Conservation (phyloP, 768 basidiomycete genomes). For the Boletus rubroflammeus region DNA sequence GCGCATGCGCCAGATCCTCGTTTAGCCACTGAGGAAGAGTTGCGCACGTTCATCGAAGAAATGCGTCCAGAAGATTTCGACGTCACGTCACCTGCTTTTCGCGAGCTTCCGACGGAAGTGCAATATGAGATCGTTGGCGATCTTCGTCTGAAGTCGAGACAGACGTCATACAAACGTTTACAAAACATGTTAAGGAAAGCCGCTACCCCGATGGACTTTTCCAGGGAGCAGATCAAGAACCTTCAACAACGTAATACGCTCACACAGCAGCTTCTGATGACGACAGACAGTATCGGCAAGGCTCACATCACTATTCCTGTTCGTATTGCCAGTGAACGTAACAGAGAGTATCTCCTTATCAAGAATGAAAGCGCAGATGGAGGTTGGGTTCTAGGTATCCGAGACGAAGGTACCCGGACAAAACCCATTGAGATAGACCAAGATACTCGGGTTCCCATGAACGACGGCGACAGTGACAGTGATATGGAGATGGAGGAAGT, state of each 20-base stretch:
- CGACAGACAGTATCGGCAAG: constrained; percentile 90
- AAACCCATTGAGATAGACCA: constrained; percentile 87
- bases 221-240: constrained; percentile 91
- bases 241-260: constrained; percentile 84
- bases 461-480: constrained; percentile 44
- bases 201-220: constrained; percentile 88
- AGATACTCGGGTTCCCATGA: constrained; percentile 39
- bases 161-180: constrained; percentile 87
- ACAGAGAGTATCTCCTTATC: constrained; percentile 90
- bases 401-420: constrained; percentile 77
- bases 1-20: constrained; percentile 77
- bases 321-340: constrained; percentile 91
- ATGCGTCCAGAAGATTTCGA: constrained; percentile 97
- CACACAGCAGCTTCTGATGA: constrained; percentile 88
- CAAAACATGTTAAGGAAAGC: constrained; percentile 85
- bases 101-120: constrained; percentile 89
- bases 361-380: constrained; percentile 86
- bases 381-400: constrained; percentile 92
- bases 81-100: constrained; percentile 83
- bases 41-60: constrained; percentile 89
- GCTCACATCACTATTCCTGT: constrained; percentile 88
- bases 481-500: constrained; percentile 83
- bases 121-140: constrained; percentile 99
- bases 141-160: constrained; percentile 88
- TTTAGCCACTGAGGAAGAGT: constrained; percentile 93